A percentile compares a stretch with the other conserved stretches of the same genome.
Conservation (phyloP, 495 filamentous ascomycete species). For the Penicillium lividum region DNA sequence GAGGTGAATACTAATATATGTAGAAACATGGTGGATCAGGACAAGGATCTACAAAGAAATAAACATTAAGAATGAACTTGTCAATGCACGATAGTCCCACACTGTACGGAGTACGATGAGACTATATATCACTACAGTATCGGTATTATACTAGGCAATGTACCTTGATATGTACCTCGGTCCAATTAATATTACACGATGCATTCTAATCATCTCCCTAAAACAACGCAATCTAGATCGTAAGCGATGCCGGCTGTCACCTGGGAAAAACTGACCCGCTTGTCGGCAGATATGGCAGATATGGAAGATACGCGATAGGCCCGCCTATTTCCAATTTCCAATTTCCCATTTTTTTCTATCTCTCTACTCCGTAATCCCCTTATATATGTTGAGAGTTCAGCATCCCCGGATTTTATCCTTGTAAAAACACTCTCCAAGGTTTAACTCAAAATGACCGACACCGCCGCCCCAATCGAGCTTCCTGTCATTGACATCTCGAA, state of each 20-base stretch:
- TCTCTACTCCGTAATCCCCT: not conserved
- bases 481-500: slow-evolving; percentile 78
- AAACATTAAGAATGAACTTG: not conserved
- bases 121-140: not conserved
- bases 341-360: slow-evolving; percentile 9
- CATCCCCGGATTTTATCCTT: too few relatives aligned
- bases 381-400: too few relatives aligned
- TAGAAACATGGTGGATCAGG: not conserved
- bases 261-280: slow-evolving; percentile 4
- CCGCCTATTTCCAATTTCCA: not conserved
- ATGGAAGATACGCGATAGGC: slow-evolving; percentile 25
- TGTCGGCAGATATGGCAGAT: slow-evolving; percentile 3
- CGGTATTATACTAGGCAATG: too few relatives aligned
- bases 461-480: slow-evolving; percentile 53
- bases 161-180: too few relatives aligned
- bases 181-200: not conserved
- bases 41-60: not conserved
- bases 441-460: slow-evolving; percentile 40
- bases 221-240: too few relatives aligned
- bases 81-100: not conserved
- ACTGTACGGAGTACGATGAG: not conserved
- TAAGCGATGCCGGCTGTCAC: slow-evolving; percentile 21
- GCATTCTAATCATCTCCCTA: too few relatives aligned
- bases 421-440: too few relatives aligned
- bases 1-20: not conserved